These are phyloP conservation scores for Cystobasidium slooffiae DNA, from an alignment of 1,284 basidiomycete genomes.

Conservation along the genomic window DNA sequence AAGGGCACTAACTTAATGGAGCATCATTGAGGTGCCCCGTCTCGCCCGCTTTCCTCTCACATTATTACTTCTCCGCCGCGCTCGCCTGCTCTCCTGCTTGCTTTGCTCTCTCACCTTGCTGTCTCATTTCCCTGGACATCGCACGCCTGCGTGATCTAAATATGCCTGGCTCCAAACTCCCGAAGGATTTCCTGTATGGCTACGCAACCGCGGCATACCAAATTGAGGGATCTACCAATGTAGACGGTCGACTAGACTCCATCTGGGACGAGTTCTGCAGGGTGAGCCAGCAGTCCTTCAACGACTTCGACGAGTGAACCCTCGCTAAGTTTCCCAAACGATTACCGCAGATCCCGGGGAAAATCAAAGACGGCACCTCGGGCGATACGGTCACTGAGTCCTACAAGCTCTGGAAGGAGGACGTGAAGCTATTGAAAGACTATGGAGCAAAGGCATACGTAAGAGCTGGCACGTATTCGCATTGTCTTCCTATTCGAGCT, in stretches of 20 bases:
- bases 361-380: constrained; percentile 68
- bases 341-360: constrained; percentile 62
- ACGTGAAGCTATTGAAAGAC: constrained; percentile 67
- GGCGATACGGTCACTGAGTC: constrained; percentile 74
- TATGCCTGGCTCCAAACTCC: constrained; percentile 1
- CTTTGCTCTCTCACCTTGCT: too few species aligned
- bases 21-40: too few species aligned
- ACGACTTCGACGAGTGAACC: neutral
- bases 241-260: constrained; percentile 67
- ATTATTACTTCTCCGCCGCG: too few species aligned
- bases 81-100: too few species aligned
- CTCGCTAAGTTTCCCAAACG: neutral
- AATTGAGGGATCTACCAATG: constrained; percentile 68
- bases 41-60: too few species aligned
- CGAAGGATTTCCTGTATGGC: constrained; percentile 68
- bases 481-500: neutral
- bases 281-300: constrained; percentile 5
- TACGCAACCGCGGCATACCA: constrained; percentile 70
- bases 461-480: constrained; percentile 1
- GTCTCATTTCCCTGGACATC: too few species aligned
- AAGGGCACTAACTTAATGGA: too few species aligned
- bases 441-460: constrained; percentile 65
- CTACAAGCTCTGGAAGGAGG: constrained; percentile 69
- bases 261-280: constrained; percentile 76
- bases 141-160: too few species aligned